Base-by-base conservation (phyloP, 2,329 filamentous ascomycete species). In the Apiospora kogelbergensis region DNA sequence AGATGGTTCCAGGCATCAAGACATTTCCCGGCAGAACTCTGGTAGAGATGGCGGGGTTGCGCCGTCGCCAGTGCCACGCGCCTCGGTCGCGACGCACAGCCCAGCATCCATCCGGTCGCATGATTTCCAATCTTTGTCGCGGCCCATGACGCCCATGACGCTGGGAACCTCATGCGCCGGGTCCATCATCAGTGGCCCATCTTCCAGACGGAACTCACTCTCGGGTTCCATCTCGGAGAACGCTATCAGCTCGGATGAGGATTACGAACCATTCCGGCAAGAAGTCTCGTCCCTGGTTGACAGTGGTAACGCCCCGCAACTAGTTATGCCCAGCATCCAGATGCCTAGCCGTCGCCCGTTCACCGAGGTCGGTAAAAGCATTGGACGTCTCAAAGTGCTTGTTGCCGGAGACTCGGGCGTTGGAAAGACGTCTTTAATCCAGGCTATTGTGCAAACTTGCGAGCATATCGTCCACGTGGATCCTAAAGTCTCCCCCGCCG, bases 261-360 rank as follows among this genome's bases (percentile, higher is more conserved):
- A 73, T 83, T 89, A 73, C 17, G 71, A 73, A 6, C 73, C 75
- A 6, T 72, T 76, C 40, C 65, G 75, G 83, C 88, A 74, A 85
- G 87, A 67, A 83, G 82, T 60, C 80, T 84, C 76, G 13, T 72
- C 69, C 63, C 78, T 83, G 78, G 73, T 80, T 71, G 76, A 90
- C 87, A 77, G 85, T 70, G 81, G 82, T 64, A 84, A 79, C 71
- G 85, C 84, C 48, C 91, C 92, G 30, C 95, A 98, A 79, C 86
- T 99, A n/a, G 93, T 99, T 70, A 99, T 99, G 96, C 96, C 96
- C 6, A 97, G 94, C 76, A 91, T 99, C 75, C 90, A 89, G 71
- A 96, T 99, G 88, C 95, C 96, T 3, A 92, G 89, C 70, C 90
- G 96, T 65, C 88, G 94, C 66, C 95, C 95, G 0, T 98, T 98